Evolutionary conservation across 352 stramenopile genomes (phyloP), one percentile per base, ranked within the genome.

Genomic region (Globisporangium apiculatum): DNA sequence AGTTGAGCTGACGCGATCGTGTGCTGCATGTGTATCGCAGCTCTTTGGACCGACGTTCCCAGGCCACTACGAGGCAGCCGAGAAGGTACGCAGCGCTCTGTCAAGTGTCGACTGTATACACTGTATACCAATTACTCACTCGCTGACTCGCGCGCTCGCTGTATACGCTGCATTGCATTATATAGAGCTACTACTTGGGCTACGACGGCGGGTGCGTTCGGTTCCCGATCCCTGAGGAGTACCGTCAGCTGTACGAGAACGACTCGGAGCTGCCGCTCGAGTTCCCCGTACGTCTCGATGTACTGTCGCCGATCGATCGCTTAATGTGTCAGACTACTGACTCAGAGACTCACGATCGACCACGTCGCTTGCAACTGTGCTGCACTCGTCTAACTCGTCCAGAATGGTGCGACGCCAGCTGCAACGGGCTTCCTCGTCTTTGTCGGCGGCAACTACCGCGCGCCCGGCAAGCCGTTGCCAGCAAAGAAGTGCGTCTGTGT

Each of bases 1-100:
- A 9, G 37, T 42, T 41, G 7, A 57, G 42, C 7, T 38, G 7
- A 24, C 12, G 37, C 9, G 42, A 15, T 41, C 55, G 15, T 15
- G n/a, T 40, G 5, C 24, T 31, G 24, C 24, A 31, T 10, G 15
- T 37, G 18, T 9, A 24, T 0, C 47, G 11, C 41, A 94, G 85
- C 64, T 94, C 36, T 91, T 94, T 51, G 85, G 85, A 10, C 85
- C 85, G 14, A 94, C 85, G n/a, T 91, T 89, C 48, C 85, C 85
- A 31, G 85, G 85, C 4, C 69, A 74, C 10, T 94, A 88, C 49
- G 74, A 93, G n/a, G 57, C 64, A 31, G 60, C 65, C n/a, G 72
- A 78, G 7, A 73, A 89, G 68, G 83, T 91, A 48, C 24, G 42
- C 14, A 1, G 24, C 2, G 24, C 24, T 31, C 24, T 31, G 24